A percentile compares a stretch with the other conserved stretches of the same genome.
phyloP scores from a whole-genome alignment of 2,329 filamentous ascomycete genomes.

The Sclerotinia borealis region DNA sequence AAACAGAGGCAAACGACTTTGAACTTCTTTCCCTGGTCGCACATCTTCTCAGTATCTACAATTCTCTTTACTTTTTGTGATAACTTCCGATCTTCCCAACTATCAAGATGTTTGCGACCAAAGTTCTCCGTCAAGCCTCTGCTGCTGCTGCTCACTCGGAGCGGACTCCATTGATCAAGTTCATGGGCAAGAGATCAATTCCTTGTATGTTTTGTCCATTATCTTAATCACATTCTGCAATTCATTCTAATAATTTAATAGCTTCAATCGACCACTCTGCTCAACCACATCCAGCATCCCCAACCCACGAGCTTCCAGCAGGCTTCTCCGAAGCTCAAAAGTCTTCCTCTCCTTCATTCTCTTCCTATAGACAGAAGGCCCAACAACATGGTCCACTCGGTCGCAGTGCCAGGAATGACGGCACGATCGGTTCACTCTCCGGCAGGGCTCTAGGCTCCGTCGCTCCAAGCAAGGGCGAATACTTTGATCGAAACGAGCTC shows the following conservation, averaged over 20 bases:
- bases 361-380: constrained; percentile 52
- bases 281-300: constrained; percentile 50
- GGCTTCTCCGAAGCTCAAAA: constrained; percentile 43
- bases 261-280: constrained; percentile 52
- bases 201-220: constrained; percentile 31
- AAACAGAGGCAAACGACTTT: constrained; percentile 1
- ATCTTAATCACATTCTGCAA: neutral
- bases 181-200: constrained; percentile 36
- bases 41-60: neutral
- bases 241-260: constrained; percentile 29
- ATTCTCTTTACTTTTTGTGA: neutral
- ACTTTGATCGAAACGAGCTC: constrained; percentile 85
- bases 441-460: constrained; percentile 70
- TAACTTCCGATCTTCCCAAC: neutral
- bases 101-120: constrained; percentile 35
- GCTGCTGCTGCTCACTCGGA: constrained; percentile 29
- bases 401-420: constrained; percentile 21
- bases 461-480: constrained; percentile 63
- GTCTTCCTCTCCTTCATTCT: constrained; percentile 42
- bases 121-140: constrained; percentile 33
- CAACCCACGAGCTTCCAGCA: constrained; percentile 46
- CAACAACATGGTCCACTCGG: constrained; percentile 53
- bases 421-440: constrained; percentile 28
- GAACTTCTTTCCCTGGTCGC: neutral
- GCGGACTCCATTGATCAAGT: constrained; percentile 38